Percentiles rank a stretch among this genome's conserved stretches.
phyloP scores from a whole-genome alignment of 208 protist species.

The Leishmania gerbilli region DNA sequence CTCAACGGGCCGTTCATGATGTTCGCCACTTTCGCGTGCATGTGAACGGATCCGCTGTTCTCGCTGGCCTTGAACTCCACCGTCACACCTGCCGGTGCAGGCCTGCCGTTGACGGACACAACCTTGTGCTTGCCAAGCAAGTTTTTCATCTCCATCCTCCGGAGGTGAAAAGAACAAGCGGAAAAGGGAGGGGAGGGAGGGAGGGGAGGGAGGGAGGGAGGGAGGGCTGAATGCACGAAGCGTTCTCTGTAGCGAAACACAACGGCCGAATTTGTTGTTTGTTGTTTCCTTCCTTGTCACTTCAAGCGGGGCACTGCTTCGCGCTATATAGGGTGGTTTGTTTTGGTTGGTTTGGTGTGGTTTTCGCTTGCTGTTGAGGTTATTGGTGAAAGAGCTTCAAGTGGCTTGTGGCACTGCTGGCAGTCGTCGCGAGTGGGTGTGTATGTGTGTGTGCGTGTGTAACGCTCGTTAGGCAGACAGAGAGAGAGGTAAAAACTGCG shows the following conservation, averaged over 20 bases:
- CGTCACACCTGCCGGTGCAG: conserved; percentile 10
- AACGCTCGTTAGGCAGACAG: neutral
- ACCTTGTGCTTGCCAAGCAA: conserved; percentile 40
- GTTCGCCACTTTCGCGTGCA: conserved; percentile 39
- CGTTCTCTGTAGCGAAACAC: neutral
- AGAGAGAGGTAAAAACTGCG: neutral
- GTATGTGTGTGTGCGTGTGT: neutral
- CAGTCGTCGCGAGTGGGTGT: neutral
- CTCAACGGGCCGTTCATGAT: conserved; percentile 35
- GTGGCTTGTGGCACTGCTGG: neutral
- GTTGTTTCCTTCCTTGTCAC: too few relatives aligned
- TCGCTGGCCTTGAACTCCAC: conserved; percentile 15
- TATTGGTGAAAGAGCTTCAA: neutral
- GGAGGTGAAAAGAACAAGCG: neutral
- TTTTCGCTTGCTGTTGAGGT: neutral
- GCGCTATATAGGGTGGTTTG: neutral
- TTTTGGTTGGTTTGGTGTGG: neutral
- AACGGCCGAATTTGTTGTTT: neutral
- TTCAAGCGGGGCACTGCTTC: neutral
- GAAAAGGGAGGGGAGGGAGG: neutral
- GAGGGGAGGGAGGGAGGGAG: neutral
- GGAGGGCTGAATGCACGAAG: too few relatives aligned
- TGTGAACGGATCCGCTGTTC: conserved; percentile 2
- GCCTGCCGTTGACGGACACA: conserved; percentile 28
- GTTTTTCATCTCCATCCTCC: conserved; percentile 14